Percentiles rank a stretch among this genome's conserved stretches.
Evolutionary conservation across 2,329 filamentous ascomycete species (phyloP).

Genomic region (Botrytis deweyae): DNA sequence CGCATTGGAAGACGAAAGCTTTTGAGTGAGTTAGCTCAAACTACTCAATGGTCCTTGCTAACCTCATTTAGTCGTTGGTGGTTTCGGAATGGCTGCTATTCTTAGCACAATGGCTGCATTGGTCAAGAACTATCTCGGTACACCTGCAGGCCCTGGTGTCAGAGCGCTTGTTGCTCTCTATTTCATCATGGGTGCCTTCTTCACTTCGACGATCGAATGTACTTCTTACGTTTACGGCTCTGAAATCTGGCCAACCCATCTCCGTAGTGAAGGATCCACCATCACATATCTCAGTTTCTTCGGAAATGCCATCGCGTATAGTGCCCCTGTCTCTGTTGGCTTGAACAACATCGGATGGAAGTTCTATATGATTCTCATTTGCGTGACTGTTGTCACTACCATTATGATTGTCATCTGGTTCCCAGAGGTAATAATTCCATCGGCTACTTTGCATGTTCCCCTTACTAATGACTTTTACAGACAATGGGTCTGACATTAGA

Average conservation of each 20-base stretch:
- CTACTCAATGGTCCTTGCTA: slow-evolving; percentile 4
- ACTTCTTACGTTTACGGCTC: slow-evolving; percentile 39
- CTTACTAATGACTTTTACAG: neutral
- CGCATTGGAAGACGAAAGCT: slow-evolving; percentile 10
- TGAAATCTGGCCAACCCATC: slow-evolving; percentile 42
- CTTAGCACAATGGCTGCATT: slow-evolving; percentile 28
- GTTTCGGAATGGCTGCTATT: slow-evolving; percentile 30
- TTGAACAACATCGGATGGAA: slow-evolving; percentile 38
- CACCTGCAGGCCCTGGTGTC: slow-evolving; percentile 3
- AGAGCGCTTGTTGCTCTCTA: slow-evolving; percentile 19
- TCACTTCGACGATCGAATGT: slow-evolving; percentile 15
- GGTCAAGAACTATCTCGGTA: slow-evolving; percentile 18
- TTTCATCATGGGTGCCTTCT: slow-evolving; percentile 15
- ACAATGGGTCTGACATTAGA: slow-evolving; percentile 39
- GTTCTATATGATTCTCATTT: slow-evolving; percentile 38
- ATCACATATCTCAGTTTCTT: slow-evolving; percentile 16
- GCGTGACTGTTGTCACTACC: slow-evolving; percentile 33
- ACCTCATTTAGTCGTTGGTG: slow-evolving; percentile 28
- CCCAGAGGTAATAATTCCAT: slow-evolving; percentile 31
- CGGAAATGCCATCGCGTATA: slow-evolving; percentile 14
- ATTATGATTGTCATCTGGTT: slow-evolving; percentile 34
- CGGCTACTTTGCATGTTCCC: too few species aligned
- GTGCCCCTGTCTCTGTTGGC: slow-evolving; percentile 9
- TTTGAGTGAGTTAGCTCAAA: neutral
- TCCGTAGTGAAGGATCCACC: slow-evolving; percentile 30